A percentile compares a stretch with the other conserved stretches of the same genome.
phyloP scores from a whole-genome alignment of 2,329 filamentous ascomycete species.

The Botrytis sinoallii region DNA sequence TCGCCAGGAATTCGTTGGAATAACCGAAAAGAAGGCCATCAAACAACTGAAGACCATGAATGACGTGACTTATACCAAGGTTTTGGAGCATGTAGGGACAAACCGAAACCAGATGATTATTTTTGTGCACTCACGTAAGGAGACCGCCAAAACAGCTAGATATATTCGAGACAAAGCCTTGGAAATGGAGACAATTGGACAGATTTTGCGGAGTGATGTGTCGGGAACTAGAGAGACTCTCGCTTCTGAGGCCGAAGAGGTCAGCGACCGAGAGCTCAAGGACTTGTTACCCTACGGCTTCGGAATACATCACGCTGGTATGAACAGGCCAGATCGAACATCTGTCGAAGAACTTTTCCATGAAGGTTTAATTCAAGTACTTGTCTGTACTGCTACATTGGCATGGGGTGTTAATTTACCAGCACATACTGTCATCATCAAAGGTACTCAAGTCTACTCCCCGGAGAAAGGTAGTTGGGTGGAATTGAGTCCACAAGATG shows the following conservation, averaged over 20 bases:
- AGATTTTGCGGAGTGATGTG: conserved; percentile 82
- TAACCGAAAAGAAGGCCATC: conserved; percentile 97
- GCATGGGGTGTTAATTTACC: conserved; percentile 99
- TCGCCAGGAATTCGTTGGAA: conserved; percentile 94
- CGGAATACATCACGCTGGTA: conserved; percentile 96
- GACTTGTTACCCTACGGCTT: conserved; percentile 95
- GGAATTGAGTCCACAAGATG: conserved; percentile 93
- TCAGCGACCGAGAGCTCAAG: conserved; percentile 84
- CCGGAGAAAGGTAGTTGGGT: conserved; percentile 99
- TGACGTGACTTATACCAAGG: conserved; percentile 96
- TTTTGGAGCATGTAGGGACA: conserved; percentile 90
- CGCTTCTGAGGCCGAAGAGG: conserved; percentile 76
- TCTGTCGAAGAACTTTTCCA: conserved; percentile 94
- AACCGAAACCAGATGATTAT: conserved; percentile 98
- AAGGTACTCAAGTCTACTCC: conserved; percentile 96
- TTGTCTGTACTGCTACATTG: conserved; percentile 96
- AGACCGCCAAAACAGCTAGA: conserved; percentile 94
- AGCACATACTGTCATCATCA: conserved; percentile 97
- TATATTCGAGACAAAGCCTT: conserved; percentile 95
- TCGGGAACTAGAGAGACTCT: conserved; percentile 87
- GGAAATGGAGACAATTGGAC: conserved; percentile 95
- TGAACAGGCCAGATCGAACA: conserved; percentile 91
- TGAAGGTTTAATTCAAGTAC: conserved; percentile 86
- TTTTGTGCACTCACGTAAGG: conserved; percentile 96
- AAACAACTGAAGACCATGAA: conserved; percentile 99